Conservation (phyloP, 805 yeast species). For the Alloascoidea africana region DNA sequence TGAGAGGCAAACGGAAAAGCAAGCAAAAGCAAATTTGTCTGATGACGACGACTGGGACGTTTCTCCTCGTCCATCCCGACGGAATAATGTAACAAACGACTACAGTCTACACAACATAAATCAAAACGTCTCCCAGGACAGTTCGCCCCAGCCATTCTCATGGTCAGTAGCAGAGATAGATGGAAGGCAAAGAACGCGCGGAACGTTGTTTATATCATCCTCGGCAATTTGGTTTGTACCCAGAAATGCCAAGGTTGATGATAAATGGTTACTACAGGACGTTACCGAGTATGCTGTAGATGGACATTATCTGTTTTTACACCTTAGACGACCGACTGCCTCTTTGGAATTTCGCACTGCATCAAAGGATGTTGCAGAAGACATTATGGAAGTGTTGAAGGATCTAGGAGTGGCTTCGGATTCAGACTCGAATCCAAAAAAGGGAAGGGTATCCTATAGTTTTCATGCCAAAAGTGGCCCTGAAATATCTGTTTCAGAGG, state of each 20-base stretch:
- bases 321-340: slow-evolving; percentile 64
- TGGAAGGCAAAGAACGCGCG: slow-evolving; percentile 64
- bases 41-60: slow-evolving; percentile 7
- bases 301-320: slow-evolving; percentile 86
- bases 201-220: slow-evolving; percentile 66
- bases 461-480: slow-evolving; percentile 79
- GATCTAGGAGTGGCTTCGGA: slow-evolving; percentile 77
- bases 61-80: slow-evolving; percentile 3
- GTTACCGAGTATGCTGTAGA: slow-evolving; percentile 64
- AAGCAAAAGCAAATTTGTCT: slow-evolving; percentile 8
- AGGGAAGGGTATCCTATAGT: slow-evolving; percentile 63
- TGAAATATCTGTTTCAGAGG: slow-evolving; percentile 66
- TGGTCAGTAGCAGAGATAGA: slow-evolving; percentile 89
- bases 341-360: slow-evolving; percentile 86
- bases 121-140: slow-evolving; percentile 5
- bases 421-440: slow-evolving; percentile 32
- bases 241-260: slow-evolving; percentile 25
- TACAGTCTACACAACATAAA: not conserved
- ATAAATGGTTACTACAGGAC: slow-evolving; percentile 69
- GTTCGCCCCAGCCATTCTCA: slow-evolving; percentile 42
- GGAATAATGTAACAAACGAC: too few relatives aligned
- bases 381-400: slow-evolving; percentile 63
- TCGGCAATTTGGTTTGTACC: slow-evolving; percentile 54
- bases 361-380: slow-evolving; percentile 72
- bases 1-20: slow-evolving; percentile 15